Conservation (phyloP, 192 early-diverging fungal species). For the Bifiguratus adelaidae region DNA sequence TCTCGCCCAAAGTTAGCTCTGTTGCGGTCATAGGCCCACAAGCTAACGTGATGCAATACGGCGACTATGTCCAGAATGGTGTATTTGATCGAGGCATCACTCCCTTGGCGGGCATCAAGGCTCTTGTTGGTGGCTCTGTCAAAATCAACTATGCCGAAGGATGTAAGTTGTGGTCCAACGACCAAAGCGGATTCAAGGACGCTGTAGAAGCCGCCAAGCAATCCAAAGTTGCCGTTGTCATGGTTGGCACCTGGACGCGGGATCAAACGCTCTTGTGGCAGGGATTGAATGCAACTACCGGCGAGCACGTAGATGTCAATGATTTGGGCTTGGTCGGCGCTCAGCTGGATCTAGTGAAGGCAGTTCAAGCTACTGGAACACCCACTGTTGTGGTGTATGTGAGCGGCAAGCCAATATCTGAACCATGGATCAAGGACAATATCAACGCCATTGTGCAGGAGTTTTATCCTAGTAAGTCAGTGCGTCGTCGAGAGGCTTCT, state of each 20-base stretch:
- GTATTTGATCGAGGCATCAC: constrained; percentile 1
- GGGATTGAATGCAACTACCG: constrained; percentile 4
- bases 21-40: constrained; percentile 6
- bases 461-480: constrained; percentile 3
- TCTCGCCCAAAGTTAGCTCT: neutral
- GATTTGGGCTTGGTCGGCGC: constrained; percentile 1
- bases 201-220: constrained; percentile 1
- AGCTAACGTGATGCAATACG: constrained; percentile 3
- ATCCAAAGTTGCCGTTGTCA: constrained; percentile 6
- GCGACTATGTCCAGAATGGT: constrained; percentile 4
- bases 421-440: constrained; percentile 7
- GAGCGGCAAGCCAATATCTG: constrained; percentile 5
- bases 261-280: constrained; percentile 2
- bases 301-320: constrained; percentile 8
- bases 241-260: constrained; percentile 3
- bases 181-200: constrained; percentile 1
- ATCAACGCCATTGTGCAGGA: constrained; percentile 4
- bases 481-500: neutral
- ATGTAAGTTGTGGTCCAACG: constrained; percentile 4
- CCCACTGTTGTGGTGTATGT: constrained; percentile 2
- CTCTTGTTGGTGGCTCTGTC: neutral
- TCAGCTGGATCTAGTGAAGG: constrained; percentile 1
- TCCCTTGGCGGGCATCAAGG: neutral
- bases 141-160: constrained; percentile 6
- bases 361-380: constrained; percentile 3